Percentiles rank a stretch among this genome's conserved stretches.
phyloP scores from a whole-genome alignment of 2,329 filamentous ascomycete genomes.

The Eutypella sp. region DNA sequence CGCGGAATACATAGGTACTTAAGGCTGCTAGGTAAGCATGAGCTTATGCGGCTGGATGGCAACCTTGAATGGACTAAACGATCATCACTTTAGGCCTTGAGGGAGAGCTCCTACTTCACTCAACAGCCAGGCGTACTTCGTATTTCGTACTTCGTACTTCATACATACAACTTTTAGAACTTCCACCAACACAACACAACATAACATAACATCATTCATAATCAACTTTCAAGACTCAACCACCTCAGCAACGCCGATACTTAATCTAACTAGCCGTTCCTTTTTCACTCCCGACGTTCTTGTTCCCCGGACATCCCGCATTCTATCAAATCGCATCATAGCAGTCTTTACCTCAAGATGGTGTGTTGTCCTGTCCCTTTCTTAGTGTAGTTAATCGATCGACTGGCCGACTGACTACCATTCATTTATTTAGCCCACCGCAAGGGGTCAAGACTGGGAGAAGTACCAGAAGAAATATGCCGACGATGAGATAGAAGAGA shows the following conservation, averaged over 20 bases:
- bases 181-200: no score
- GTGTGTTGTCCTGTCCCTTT: not conserved
- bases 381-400: slow-evolving; percentile 36
- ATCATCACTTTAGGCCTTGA: not conserved
- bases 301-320: no score
- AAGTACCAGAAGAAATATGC: slow-evolving; percentile 97
- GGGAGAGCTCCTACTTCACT: not conserved
- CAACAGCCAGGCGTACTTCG: no score
- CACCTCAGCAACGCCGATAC: no score
- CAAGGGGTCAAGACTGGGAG: slow-evolving; percentile 93
- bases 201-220: no score
- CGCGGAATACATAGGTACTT: no score
- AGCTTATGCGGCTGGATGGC: slow-evolving; percentile 1
- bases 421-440: slow-evolving; percentile 66
- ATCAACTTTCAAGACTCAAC: no score
- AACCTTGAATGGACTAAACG: not conserved
- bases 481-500: slow-evolving; percentile 96
- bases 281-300: no score
- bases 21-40: not conserved
- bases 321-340: not conserved
- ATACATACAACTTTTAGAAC: not conserved
- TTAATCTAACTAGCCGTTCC: no score
- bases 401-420: slow-evolving; percentile 16
- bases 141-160: not conserved
- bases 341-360: not conserved